Conservation (phyloP, 352 stramenopile species). For the Lagenidium giganteum region DNA sequence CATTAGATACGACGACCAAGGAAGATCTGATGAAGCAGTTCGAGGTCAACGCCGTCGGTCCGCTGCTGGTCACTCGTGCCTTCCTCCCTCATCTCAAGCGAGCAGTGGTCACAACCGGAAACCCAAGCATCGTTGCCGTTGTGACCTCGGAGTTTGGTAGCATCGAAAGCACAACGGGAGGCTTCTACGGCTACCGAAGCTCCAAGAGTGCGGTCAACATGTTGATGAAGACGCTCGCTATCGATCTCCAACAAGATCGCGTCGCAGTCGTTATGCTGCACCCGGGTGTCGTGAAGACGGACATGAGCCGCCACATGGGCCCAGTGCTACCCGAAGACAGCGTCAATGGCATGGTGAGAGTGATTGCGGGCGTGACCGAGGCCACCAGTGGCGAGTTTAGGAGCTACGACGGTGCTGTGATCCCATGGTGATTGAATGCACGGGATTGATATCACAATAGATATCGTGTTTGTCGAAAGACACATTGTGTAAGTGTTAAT, state of each 20-base stretch:
- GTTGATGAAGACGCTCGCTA: slow-evolving; percentile 21
- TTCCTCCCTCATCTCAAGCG: slow-evolving; percentile 37
- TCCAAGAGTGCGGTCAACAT: slow-evolving; percentile 56
- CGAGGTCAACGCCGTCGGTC: slow-evolving; percentile 55
- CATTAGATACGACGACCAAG: slow-evolving; percentile 26
- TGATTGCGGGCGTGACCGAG: slow-evolving; percentile 20
- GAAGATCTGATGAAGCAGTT: slow-evolving; percentile 51
- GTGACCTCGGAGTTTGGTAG: slow-evolving; percentile 20
- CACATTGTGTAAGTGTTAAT: too few species aligned
- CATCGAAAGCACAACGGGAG: slow-evolving; percentile 19
- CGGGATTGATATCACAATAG: too few species aligned
- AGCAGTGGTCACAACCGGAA: slow-evolving; percentile 9
- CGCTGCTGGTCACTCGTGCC: slow-evolving; percentile 49
- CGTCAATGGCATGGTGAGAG: slow-evolving; percentile 18
- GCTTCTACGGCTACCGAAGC: slow-evolving; percentile 39
- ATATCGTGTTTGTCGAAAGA: too few species aligned
- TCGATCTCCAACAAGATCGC: slow-evolving; percentile 24
- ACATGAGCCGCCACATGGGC: slow-evolving; percentile 24
- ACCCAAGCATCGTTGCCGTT: slow-evolving; percentile 15
- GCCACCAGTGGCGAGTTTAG: too few species aligned
- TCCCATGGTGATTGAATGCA: too few species aligned
- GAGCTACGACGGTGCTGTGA: too few species aligned
- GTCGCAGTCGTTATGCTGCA: slow-evolving; percentile 26
- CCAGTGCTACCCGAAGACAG: slow-evolving; percentile 19
- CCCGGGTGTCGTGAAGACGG: slow-evolving; percentile 31